phyloP scores from a whole-genome alignment of 495 filamentous ascomycete species.

The Aspergillus avenaceus region DNA sequence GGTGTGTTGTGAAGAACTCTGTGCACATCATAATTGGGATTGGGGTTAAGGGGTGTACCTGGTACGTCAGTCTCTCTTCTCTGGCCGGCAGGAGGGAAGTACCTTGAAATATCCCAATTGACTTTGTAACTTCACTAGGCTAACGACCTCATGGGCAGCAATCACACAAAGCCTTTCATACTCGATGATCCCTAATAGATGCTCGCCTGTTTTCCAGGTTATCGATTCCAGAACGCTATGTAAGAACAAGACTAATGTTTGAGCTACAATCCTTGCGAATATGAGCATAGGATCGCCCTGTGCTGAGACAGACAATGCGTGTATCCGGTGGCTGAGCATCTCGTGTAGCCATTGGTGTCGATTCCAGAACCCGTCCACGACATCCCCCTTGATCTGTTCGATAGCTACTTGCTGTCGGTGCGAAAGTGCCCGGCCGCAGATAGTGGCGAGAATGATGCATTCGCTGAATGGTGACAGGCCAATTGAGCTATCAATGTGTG shows the following conservation, averaged over 20 bases:
- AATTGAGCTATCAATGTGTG: constrained; percentile 4
- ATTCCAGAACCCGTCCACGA: constrained; percentile 36
- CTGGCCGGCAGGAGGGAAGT: neutral
- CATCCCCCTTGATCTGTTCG: constrained; percentile 17
- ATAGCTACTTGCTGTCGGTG: constrained; percentile 36
- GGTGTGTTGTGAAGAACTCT: constrained; percentile 18
- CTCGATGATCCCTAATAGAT: constrained; percentile 19
- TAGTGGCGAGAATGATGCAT: constrained; percentile 43
- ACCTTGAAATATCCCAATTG: constrained; percentile 22
- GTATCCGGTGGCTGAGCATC: constrained; percentile 34
- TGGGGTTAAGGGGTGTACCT: constrained; percentile 22
- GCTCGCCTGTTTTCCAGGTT: constrained; percentile 21
- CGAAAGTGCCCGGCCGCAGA: constrained; percentile 43
- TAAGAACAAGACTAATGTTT: constrained; percentile 35
- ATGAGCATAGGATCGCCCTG: constrained; percentile 44
- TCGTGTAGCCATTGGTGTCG: constrained; percentile 47
- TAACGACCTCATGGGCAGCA: constrained; percentile 19
- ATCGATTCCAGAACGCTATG: constrained; percentile 20
- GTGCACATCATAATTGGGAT: constrained; percentile 23
- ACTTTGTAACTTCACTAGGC: constrained; percentile 17
- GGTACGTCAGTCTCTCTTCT: neutral
- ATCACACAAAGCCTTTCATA: constrained; percentile 18
- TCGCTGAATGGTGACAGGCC: constrained; percentile 42
- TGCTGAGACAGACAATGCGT: constrained; percentile 15
- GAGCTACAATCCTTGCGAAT: constrained; percentile 39